Conservation (phyloP, 371 early-diverging fungal species). For the Circinella minor region DNA sequence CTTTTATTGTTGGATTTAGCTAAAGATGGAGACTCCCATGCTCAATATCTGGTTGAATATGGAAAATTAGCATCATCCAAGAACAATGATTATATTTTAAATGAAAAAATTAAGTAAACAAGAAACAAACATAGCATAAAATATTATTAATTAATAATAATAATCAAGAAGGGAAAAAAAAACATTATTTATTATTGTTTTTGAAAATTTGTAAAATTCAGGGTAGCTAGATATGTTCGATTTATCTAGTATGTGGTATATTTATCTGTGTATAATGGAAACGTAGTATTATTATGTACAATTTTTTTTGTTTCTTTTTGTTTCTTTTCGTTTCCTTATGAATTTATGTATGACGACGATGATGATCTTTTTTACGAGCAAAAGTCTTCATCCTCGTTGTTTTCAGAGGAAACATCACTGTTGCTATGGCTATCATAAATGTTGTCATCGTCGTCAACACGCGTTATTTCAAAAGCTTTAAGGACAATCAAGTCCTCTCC, state of each 20-base stretch:
- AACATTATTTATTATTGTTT: neutral
- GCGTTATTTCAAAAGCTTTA: conserved; percentile 14
- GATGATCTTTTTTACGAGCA: too few relatives aligned
- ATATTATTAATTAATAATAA: neutral
- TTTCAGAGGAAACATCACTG: neutral
- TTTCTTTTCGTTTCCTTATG: too few relatives aligned
- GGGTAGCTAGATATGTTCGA: too few relatives aligned
- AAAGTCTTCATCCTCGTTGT: neutral
- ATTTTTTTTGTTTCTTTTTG: too few relatives aligned
- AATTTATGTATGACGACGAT: too few relatives aligned
- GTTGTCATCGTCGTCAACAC: neutral
- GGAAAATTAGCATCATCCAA: conserved; percentile 20
- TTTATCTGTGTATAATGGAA: too few relatives aligned
- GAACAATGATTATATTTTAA: neutral
- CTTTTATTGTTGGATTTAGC: conserved; percentile 27
- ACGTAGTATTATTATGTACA: too few relatives aligned
- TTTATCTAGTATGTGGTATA: too few relatives aligned
- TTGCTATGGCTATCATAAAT: too few relatives aligned
- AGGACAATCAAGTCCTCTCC: conserved; percentile 17
- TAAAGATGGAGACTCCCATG: conserved; percentile 31
- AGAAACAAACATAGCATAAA: neutral
- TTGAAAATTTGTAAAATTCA: too few relatives aligned
- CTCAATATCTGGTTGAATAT: conserved; percentile 36
- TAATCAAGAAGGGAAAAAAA: neutral
- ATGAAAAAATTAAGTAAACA: conserved; percentile 7